A percentile compares a stretch with the other conserved stretches of the same genome.
These are phyloP conservation scores for Fonsecaea pedrosoi DNA, from an alignment of 2,329 filamentous ascomycete species.

Conservation along the genomic window DNA sequence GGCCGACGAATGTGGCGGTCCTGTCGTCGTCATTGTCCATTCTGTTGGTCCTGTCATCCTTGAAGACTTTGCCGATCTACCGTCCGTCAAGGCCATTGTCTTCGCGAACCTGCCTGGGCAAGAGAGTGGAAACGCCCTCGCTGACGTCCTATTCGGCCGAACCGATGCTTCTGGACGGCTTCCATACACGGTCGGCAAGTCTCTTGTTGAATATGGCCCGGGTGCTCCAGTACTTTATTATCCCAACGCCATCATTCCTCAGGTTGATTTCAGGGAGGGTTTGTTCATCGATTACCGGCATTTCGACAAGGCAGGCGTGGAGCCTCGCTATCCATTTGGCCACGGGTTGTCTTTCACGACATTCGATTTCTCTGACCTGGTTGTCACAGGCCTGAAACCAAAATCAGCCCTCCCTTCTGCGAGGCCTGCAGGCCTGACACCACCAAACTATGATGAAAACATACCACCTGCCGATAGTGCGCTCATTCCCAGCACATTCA, in stretches of 20 bases:
- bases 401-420: slow-evolving; percentile 58
- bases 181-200: slow-evolving; percentile 84
- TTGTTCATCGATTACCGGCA: slow-evolving; percentile 89
- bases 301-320: slow-evolving; percentile 77
- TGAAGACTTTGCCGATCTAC: slow-evolving; percentile 79
- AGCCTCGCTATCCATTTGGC: slow-evolving; percentile 84
- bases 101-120: slow-evolving; percentile 87
- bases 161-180: slow-evolving; percentile 80
- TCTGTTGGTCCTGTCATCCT: slow-evolving; percentile 82
- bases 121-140: slow-evolving; percentile 82
- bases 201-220: slow-evolving; percentile 76
- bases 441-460: slow-evolving; percentile 62
- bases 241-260: slow-evolving; percentile 72
- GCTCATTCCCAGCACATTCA: slow-evolving; percentile 67
- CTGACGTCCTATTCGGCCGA: slow-evolving; percentile 79
- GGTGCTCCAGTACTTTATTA: slow-evolving; percentile 72
- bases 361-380: slow-evolving; percentile 67
- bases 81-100: slow-evolving; percentile 77
- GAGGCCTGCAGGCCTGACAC: slow-evolving; percentile 50
- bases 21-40: slow-evolving; percentile 84
- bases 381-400: slow-evolving; percentile 54
- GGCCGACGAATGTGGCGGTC: slow-evolving; percentile 70
- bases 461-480: slow-evolving; percentile 64
- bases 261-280: slow-evolving; percentile 83
- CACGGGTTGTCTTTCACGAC: slow-evolving; percentile 82